Percentiles rank a stretch among this genome's conserved stretches.
Evolutionary conservation across 2,329 filamentous ascomycete species (phyloP).

Genomic region (Chrysoporthe austroafricana): DNA sequence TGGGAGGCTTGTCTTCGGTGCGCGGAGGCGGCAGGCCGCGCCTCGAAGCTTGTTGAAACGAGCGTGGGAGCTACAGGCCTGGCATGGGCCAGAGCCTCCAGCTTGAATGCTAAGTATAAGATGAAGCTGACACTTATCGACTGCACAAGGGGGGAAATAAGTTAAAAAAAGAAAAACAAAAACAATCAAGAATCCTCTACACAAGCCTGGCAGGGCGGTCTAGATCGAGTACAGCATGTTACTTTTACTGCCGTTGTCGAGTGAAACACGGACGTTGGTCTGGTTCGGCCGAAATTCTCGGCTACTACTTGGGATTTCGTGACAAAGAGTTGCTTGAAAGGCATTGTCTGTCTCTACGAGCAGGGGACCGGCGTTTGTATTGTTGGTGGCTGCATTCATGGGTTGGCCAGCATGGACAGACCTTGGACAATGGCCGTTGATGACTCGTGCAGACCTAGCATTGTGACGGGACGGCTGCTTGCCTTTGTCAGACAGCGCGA

Average conservation of each 20-base stretch:
- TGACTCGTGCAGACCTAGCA: conserved; percentile 10
- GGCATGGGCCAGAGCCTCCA: background rate
- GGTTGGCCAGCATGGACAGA: background rate
- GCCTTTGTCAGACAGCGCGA: conserved; percentile 19
- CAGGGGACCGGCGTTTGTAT: too few species aligned
- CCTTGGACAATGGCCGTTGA: background rate
- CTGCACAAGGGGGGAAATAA: too few species aligned
- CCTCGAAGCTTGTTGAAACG: background rate
- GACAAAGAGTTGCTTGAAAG: background rate
- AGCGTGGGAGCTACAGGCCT: background rate
- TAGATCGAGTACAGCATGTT: background rate
- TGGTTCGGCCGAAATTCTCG: background rate
- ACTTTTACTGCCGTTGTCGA: conserved; percentile 4
- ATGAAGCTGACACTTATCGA: background rate
- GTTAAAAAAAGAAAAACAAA: too few species aligned
- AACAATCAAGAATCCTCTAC: background rate
- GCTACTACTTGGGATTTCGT: background rate
- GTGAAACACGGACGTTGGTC: background rate
- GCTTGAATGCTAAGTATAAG: background rate
- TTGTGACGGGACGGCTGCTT: conserved; percentile 17
- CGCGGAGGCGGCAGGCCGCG: background rate
- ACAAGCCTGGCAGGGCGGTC: background rate
- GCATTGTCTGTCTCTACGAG: background rate
- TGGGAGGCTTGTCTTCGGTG: background rate
- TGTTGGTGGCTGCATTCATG: background rate